These are phyloP conservation scores for Solanum medicagineum DNA, from an alignment of 257 asterid species.

Conservation along the genomic window DNA sequence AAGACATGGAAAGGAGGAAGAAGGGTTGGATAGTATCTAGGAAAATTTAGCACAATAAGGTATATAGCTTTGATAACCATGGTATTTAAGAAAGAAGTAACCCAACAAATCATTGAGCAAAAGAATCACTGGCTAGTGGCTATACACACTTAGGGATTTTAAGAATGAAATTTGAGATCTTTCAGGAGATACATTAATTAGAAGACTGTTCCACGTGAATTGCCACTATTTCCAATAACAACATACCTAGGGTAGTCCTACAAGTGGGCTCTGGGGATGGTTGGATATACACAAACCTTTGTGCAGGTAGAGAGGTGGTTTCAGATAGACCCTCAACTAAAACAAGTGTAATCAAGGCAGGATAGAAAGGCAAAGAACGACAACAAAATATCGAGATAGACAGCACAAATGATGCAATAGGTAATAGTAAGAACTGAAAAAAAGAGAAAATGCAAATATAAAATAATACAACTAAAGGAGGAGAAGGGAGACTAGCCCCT, in stretches of 20 bases:
- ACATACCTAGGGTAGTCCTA: background rate
- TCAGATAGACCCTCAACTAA: background rate
- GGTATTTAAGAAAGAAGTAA: background rate
- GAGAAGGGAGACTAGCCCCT: background rate
- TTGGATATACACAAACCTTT: background rate
- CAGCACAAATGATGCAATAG: background rate
- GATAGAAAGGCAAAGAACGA: background rate
- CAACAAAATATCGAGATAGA: background rate
- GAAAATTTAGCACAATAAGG: background rate
- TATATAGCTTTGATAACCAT: background rate
- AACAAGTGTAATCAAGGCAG: background rate
- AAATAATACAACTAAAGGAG: background rate
- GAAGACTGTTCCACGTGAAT: background rate
- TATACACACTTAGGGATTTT: background rate
- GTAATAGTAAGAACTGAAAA: background rate
- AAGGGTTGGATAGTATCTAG: background rate
- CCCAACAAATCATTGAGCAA: background rate
- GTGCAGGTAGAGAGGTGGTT: background rate
- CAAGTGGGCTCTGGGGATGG: background rate
- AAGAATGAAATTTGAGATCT: background rate
- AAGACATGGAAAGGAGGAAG: background rate
- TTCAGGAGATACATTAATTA: background rate
- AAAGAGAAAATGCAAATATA: background rate
- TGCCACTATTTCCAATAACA: background rate
- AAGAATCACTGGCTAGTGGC: background rate